Percentiles rank a stretch among this genome's conserved stretches.
Conservation (phyloP, 306 rosid genomes). For the Luffa acutangula region DNA sequence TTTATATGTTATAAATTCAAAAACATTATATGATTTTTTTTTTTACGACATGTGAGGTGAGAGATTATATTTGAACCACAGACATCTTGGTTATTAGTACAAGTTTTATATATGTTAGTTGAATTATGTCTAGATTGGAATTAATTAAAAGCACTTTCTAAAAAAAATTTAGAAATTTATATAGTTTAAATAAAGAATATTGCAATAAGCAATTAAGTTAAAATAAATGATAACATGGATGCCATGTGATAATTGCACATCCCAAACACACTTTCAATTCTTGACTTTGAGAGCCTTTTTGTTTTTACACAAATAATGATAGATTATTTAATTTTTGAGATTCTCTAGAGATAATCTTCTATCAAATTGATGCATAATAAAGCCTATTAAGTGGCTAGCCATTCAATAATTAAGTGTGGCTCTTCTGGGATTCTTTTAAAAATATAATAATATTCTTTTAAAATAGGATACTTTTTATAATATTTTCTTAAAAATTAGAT, state of each 20-base stretch:
- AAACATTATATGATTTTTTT: too few relatives aligned
- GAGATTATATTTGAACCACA: too few relatives aligned
- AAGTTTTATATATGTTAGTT: too few relatives aligned
- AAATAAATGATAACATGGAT: neutral
- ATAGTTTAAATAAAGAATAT: neutral
- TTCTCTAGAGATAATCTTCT: neutral
- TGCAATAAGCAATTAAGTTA: neutral
- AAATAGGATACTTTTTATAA: neutral
- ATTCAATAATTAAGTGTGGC: neutral
- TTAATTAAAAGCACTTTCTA: too few relatives aligned
- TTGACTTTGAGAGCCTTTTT: neutral
- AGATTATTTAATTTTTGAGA: neutral
- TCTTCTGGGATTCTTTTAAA: neutral
- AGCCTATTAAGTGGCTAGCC: neutral
- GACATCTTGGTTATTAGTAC: too few relatives aligned
- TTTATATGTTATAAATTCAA: too few relatives aligned
- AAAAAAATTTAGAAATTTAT: neutral
- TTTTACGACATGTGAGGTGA: too few relatives aligned
- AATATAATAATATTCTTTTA: neutral
- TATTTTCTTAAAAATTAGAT: too few relatives aligned
- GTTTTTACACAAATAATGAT: neutral
- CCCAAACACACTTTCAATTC: too few relatives aligned
- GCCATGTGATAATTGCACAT: neutral
- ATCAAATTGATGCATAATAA: neutral
- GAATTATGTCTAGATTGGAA: too few relatives aligned